Conservation (phyloP, 1,139 yeast genomes). For the Kodamaea sp. region DNA sequence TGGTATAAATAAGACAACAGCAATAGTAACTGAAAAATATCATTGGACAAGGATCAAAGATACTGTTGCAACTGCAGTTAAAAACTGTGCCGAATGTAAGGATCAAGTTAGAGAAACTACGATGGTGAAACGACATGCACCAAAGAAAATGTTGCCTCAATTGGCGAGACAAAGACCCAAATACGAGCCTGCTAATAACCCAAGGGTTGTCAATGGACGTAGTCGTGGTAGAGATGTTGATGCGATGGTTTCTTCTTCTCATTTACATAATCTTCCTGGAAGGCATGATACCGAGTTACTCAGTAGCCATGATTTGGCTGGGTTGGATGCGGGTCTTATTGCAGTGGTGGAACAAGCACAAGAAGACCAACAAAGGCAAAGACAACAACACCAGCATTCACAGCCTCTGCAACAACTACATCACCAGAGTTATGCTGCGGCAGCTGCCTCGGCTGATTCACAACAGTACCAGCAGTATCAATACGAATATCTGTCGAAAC, state of each 20-base stretch:
- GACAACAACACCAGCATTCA: constrained; percentile 10
- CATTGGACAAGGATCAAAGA: constrained; percentile 92
- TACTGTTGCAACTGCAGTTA: constrained; percentile 77
- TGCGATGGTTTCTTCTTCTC: constrained; percentile 35
- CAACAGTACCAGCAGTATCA: constrained; percentile 21
- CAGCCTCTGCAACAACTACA: constrained; percentile 7
- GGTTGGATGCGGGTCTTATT: constrained; percentile 52
- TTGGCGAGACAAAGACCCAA: constrained; percentile 13
- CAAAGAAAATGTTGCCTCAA: constrained; percentile 19
- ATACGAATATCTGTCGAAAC: constrained; percentile 17
- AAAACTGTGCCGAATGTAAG: constrained; percentile 74
- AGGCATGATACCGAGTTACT: constrained; percentile 31
- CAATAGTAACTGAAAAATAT: constrained; percentile 70
- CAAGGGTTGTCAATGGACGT: constrained; percentile 13
- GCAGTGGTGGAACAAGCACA: constrained; percentile 70
- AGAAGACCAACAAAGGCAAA: constrained; percentile 12
- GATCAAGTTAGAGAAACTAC: constrained; percentile 34
- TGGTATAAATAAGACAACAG: constrained; percentile 89
- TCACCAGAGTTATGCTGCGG: constrained; percentile 36
- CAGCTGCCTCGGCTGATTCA: constrained; percentile 38
- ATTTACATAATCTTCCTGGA: constrained; percentile 31
- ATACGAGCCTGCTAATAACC: constrained; percentile 4
- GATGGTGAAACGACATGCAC: constrained; percentile 24
- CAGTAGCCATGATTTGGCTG: constrained; percentile 37
- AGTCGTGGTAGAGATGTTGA: constrained; percentile 31